Evolutionary conservation across 2,329 filamentous ascomycete species (phyloP).

Genomic region (Alternaria hordeiaustralica): DNA sequence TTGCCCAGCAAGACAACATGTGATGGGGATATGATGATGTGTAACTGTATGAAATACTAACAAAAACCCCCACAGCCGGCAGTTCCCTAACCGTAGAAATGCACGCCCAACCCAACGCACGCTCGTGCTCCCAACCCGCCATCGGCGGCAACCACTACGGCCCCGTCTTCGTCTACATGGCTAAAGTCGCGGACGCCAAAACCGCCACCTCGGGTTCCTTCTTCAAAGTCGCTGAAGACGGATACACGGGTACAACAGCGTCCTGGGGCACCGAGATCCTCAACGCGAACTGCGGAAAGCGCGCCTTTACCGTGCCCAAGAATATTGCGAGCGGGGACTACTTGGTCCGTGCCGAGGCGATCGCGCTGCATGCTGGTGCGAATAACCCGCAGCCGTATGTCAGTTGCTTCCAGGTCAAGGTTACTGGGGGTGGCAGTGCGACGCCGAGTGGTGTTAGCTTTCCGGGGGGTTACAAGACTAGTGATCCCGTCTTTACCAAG

Average conservation of each 20-base stretch:
- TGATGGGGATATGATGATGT: too few species aligned
- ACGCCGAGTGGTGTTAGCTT: slow-evolving; percentile 43
- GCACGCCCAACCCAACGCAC: slow-evolving; percentile 45
- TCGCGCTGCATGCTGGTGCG: slow-evolving; percentile 45
- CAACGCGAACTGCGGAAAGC: slow-evolving; percentile 49
- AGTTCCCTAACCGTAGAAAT: slow-evolving; percentile 45
- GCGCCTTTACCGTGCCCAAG: slow-evolving; percentile 45
- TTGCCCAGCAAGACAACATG: too few species aligned
- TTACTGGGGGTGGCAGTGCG: slow-evolving; percentile 43
- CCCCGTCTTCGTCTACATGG: slow-evolving; percentile 48
- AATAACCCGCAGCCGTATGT: slow-evolving; percentile 44
- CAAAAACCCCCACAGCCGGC: slow-evolving; percentile 32
- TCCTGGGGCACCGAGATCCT: slow-evolving; percentile 49
- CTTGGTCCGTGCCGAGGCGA: slow-evolving; percentile 43
- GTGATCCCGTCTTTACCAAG: slow-evolving; percentile 43
- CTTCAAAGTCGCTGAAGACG: slow-evolving; percentile 49
- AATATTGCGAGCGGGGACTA: slow-evolving; percentile 42
- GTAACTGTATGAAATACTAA: slow-evolving; percentile 10
- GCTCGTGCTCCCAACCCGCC: slow-evolving; percentile 40
- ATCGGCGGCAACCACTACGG: slow-evolving; percentile 50
- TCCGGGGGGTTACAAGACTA: slow-evolving; percentile 44
- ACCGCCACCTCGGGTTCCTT: slow-evolving; percentile 40
- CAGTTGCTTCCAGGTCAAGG: slow-evolving; percentile 48
- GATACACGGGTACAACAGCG: slow-evolving; percentile 44
- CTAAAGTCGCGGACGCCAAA: slow-evolving; percentile 46